Conservation (phyloP, 306 rosid genomes). For the Hippophae tibetana region DNA sequence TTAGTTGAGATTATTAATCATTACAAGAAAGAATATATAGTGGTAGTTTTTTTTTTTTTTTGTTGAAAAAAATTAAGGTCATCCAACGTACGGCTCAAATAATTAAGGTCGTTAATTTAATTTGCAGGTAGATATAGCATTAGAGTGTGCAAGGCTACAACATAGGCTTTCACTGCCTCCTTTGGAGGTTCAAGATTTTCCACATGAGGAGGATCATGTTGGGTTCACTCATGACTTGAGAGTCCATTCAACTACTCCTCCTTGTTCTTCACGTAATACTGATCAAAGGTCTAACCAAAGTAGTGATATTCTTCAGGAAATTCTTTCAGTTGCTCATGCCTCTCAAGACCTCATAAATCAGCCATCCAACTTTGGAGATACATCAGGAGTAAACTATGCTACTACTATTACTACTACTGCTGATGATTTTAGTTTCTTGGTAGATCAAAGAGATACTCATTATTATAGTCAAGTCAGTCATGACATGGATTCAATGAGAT, state of each 20-base stretch:
- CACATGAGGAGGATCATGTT: slow-evolving; percentile 30
- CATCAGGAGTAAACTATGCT: slow-evolving; percentile 38
- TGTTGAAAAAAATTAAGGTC: too few relatives aligned
- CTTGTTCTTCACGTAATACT: not conserved
- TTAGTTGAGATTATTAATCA: not conserved
- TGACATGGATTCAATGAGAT: slow-evolving; percentile 30
- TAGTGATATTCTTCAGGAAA: slow-evolving; percentile 71
- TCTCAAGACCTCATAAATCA: slow-evolving; percentile 56
- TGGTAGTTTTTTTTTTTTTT: too few relatives aligned
- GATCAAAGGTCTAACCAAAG: slow-evolving; percentile 19
- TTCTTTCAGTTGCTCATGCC: slow-evolving; percentile 73
- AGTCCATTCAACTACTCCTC: slow-evolving; percentile 25
- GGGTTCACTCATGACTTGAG: slow-evolving; percentile 29
- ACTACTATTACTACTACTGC: slow-evolving; percentile 18
- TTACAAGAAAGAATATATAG: too few relatives aligned
- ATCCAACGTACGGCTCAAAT: not conserved
- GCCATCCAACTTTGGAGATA: slow-evolving; percentile 23
- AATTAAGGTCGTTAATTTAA: not conserved
- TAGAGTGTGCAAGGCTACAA: slow-evolving; percentile 89
- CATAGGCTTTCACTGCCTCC: slow-evolving; percentile 69
- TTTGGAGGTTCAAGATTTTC: slow-evolving; percentile 61
- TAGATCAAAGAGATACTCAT: slow-evolving; percentile 22
- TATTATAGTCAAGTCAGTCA: slow-evolving; percentile 22
- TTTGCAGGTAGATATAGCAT: slow-evolving; percentile 69
- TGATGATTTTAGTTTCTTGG: slow-evolving; percentile 61